Evolutionary conservation across 2,329 filamentous ascomycete genomes (phyloP).

Genomic region (Fusarium metavorans): DNA sequence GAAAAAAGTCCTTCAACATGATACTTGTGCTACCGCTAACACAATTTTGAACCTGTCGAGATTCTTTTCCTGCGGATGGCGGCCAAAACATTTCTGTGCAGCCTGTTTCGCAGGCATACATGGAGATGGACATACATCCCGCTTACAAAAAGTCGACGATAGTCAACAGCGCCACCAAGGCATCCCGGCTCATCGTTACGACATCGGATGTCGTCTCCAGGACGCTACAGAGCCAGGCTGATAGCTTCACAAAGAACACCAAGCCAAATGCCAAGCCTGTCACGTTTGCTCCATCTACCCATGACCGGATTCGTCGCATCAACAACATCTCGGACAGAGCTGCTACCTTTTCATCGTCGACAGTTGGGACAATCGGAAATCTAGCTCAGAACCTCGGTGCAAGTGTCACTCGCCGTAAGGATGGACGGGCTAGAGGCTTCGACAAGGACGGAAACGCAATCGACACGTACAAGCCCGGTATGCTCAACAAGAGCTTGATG

Average conservation of each 20-base stretch:
- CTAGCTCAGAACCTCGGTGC: slow-evolving; percentile 93
- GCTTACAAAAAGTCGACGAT: slow-evolving; percentile 91
- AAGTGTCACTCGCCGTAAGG: slow-evolving; percentile 67
- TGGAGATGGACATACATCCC: slow-evolving; percentile 84
- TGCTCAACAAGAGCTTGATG: slow-evolving; percentile 96
- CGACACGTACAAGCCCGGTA: slow-evolving; percentile 83
- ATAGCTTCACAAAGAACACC: slow-evolving; percentile 83
- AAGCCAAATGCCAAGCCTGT: slow-evolving; percentile 84
- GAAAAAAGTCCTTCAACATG: not conserved
- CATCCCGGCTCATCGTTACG: slow-evolving; percentile 92
- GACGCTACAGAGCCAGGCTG: slow-evolving; percentile 80
- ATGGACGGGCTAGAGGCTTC: slow-evolving; percentile 67
- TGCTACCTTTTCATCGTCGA: slow-evolving; percentile 84
- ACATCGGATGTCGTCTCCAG: slow-evolving; percentile 84
- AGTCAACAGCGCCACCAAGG: slow-evolving; percentile 87
- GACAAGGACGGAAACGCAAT: slow-evolving; percentile 77
- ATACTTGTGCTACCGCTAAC: slow-evolving; percentile 1
- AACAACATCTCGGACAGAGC: slow-evolving; percentile 87
- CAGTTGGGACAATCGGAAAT: slow-evolving; percentile 84
- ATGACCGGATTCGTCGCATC: slow-evolving; percentile 87
- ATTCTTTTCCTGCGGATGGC: slow-evolving; percentile 79
- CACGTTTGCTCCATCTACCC: slow-evolving; percentile 87
- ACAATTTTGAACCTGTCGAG: slow-evolving; percentile 74
- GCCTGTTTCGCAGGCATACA: slow-evolving; percentile 76
- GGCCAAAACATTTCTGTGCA: slow-evolving; percentile 73